phyloP scores from a whole-genome alignment of 805 yeast genomes.

The Candida gorgasii region DNA sequence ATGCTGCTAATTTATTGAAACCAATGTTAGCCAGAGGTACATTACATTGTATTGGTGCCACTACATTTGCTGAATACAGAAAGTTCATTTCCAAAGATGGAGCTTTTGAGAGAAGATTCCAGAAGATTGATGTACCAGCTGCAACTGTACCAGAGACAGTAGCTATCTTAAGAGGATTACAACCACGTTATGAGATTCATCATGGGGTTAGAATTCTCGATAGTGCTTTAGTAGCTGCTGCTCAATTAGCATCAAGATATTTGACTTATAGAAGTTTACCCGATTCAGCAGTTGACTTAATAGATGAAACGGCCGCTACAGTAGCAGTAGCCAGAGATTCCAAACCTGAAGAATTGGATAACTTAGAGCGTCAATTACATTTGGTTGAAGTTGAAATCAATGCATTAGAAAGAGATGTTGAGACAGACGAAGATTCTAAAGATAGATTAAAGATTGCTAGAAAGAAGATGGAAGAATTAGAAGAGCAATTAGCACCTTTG shows the following conservation, averaged over 20 bases:
- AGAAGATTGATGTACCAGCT: slow-evolving; percentile 93
- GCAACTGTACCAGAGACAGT: slow-evolving; percentile 91
- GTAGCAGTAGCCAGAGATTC: slow-evolving; percentile 99
- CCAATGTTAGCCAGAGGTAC: slow-evolving; percentile 97
- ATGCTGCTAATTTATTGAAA: slow-evolving; percentile 93
- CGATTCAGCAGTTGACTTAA: slow-evolving; percentile 94
- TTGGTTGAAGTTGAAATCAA: slow-evolving; percentile 93
- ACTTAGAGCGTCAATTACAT: slow-evolving; percentile 88
- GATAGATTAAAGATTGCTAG: slow-evolving; percentile 82
- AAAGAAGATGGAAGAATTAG: slow-evolving; percentile 76
- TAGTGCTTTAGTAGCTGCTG: slow-evolving; percentile 90
- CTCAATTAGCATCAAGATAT: slow-evolving; percentile 91
- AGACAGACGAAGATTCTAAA: slow-evolving; percentile 76
- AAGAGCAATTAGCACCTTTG: slow-evolving; percentile 82
- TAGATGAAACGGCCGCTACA: slow-evolving; percentile 95
- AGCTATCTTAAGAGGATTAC: slow-evolving; percentile 94
- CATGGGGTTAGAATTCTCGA: slow-evolving; percentile 97
- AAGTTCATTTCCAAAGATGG: slow-evolving; percentile 94
- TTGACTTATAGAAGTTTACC: slow-evolving; percentile 94
- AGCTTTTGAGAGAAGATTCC: slow-evolving; percentile 98
- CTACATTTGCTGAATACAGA: slow-evolving; percentile 93
- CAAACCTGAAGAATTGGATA: slow-evolving; percentile 94
- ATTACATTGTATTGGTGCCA: slow-evolving; percentile 97
- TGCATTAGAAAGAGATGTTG: slow-evolving; percentile 94
- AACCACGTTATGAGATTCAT: slow-evolving; percentile 92